Base-by-base conservation (phyloP, 352 stramenopile species). In the Plasmopara viticola region DNA sequence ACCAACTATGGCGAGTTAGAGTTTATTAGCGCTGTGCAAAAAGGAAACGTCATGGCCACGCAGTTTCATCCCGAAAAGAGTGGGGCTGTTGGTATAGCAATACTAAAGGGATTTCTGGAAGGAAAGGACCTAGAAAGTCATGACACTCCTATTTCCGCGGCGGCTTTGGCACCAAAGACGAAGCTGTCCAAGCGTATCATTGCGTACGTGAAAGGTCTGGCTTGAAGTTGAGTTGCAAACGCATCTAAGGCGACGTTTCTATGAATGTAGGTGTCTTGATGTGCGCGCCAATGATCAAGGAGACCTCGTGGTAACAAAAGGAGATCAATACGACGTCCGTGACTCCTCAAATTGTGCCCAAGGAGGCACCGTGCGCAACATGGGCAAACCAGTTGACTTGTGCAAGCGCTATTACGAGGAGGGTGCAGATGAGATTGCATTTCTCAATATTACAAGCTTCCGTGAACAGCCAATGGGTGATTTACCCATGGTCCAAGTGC, bases 61-160 rank as follows among this genome's bases (percentile, higher is more conserved):
- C 96, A 99, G 66, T 99, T 99, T 71, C 96, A 99, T 79, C 96
- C 96, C 6, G 96, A 99, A 66, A 99, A 99, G 74, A 98, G 90
- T 72, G 95, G 95, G 13, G 62, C 57, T 0, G 72, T 94, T 53
- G 95, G 95, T 14, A 85, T 99, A 45, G 72, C 86, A 39, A 87
- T 98, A 29, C 58, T 99, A 12, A 85, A 88, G 52, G 83, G 86
- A 31, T 99, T 98, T 63, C 66, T 99, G 5, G 87, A 97, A 58
- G 90, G 72, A 58, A 63, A 59, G 33, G 42, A 40, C n/a, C 51
- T 83, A 38, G 25, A 44, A n/a, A 56, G 72, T 42, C 76, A 90
- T 48, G 78, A 90, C 46, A 49, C 51, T 14, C 5, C 44, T 0
- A 74, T 86, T n/a, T 43, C 72, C 4, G 28, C 57, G 14, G 67